Evolutionary conservation across 305 asterid species (phyloP).

Genomic region (Solanum hybrid): DNA sequence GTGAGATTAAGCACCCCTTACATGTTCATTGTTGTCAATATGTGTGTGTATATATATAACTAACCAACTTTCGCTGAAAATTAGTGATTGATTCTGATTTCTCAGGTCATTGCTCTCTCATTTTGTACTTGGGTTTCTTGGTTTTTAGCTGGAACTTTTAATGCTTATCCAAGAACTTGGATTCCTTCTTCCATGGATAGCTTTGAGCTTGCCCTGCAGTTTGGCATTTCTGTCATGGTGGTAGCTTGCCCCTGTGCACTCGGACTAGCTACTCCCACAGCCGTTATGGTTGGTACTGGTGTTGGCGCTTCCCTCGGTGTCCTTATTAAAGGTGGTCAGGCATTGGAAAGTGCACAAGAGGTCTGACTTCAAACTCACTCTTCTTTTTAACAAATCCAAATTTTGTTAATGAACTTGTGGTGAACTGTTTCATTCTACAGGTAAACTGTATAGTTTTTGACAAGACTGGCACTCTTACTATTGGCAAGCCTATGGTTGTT

Average conservation of each 20-base stretch:
- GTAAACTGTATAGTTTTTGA: slow-evolving; percentile 52
- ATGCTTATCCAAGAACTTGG: slow-evolving; percentile 63
- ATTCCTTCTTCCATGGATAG: slow-evolving; percentile 67
- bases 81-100: not conserved
- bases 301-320: slow-evolving; percentile 58
- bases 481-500: slow-evolving; percentile 51
- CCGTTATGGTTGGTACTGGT: slow-evolving; percentile 58
- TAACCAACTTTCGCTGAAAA: not conserved
- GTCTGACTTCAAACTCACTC: slow-evolving; percentile 5
- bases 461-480: slow-evolving; percentile 58
- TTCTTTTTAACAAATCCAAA: not conserved
- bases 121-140: slow-evolving; percentile 68
- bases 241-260: slow-evolving; percentile 66
- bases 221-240: slow-evolving; percentile 53
- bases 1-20: no score
- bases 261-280: slow-evolving; percentile 63
- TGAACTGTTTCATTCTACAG: slow-evolving; percentile 18
- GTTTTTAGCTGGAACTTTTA: slow-evolving; percentile 61
- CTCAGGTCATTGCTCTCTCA: slow-evolving; percentile 63
- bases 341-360: slow-evolving; percentile 50
- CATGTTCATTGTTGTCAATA: no score
- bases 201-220: slow-evolving; percentile 73
- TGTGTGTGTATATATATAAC: not conserved
- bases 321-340: slow-evolving; percentile 51
- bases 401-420: not conserved